Evolutionary conservation across 1,139 yeast species (phyloP), one percentile per base, ranked within the genome.

Genomic region (Candida freyschussii): DNA sequence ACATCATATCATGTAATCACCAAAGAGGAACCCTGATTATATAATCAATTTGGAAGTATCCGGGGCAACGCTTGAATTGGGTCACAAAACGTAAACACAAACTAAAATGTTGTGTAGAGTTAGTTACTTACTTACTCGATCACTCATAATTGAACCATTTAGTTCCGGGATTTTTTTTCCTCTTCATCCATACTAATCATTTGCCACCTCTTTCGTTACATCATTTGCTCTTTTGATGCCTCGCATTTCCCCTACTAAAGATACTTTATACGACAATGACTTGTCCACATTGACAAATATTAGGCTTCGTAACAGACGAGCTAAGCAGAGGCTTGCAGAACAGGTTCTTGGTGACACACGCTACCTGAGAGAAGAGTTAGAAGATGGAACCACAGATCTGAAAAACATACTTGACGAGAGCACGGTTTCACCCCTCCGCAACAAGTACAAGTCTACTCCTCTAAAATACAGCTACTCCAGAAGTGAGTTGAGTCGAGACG

Each of bases 261-360:
- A 21, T 17, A 21, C 32, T 2, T n/a, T 17, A 13, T 24, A 32
- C 23, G 46, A 44, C 16, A 33, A 37, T 8, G 47, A 45, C 12
- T 29, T 47, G 7, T 47, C 52, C 2, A 43, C 44, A 4, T 33
- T 47, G 15, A 44, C 50, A 9, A 40, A 37, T 13, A 30, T 47
- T 4, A 32, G 51, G 5, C 33, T 45, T 10, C 27, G 37, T 26
- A 45, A 41, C 34, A 33, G 41, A 12, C 21, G 36, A 13, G 33
- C 47, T 7, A 41, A 38, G 23, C 45, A 44, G 20, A 37, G 42
- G 18, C 26, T 44, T 6, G 19, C 29, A 6, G 26, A 24, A 16
- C 31, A 27, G 16, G 37, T 29, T 4, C 20, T 34, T 5, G 21
- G 26, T 2, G 33, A 28, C 13, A 22, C 29, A 21, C 23, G 23